Evolutionary conservation across 352 stramenopile genomes (phyloP).

Genomic region (Globisporangium yorkense): DNA sequence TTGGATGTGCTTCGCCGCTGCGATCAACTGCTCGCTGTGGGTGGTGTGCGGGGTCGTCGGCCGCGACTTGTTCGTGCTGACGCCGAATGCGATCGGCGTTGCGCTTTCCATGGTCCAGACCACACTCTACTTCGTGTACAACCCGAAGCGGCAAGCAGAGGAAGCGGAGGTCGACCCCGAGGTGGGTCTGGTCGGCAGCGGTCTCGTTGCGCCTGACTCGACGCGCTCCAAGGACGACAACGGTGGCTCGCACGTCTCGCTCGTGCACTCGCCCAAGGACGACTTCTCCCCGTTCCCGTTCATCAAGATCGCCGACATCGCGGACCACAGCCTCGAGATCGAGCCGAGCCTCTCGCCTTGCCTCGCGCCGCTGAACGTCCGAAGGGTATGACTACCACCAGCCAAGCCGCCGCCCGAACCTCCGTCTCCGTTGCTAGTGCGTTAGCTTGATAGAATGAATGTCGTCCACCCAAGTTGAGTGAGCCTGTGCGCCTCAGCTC

Average conservation of each 20-base stretch:
- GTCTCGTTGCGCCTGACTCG: neutral
- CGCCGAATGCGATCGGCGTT: constrained; percentile 31
- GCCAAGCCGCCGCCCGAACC: no score
- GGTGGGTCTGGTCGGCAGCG: neutral
- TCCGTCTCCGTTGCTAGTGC: no score
- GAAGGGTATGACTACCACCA: no score
- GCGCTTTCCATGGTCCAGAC: constrained; percentile 30
- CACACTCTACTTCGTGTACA: constrained; percentile 38
- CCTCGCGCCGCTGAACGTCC: neutral
- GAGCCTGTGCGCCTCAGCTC: no score
- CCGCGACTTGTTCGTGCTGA: constrained; percentile 40
- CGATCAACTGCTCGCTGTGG: constrained; percentile 49
- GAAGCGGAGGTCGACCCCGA: neutral
- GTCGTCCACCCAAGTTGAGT: no score
- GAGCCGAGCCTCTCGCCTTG: neutral
- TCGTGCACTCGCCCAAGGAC: neutral
- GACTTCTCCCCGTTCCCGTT: neutral
- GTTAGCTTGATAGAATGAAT: no score
- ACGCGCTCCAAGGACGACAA: neutral
- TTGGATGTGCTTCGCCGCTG: constrained; percentile 33
- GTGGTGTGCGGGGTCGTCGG: constrained; percentile 37
- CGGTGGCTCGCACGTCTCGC: neutral
- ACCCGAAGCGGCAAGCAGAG: constrained; percentile 1
- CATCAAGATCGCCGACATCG: neutral
- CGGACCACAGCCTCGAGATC: neutral